Base-by-base conservation (phyloP, 768 basidiomycete species). In the Boletellus emodensis region DNA sequence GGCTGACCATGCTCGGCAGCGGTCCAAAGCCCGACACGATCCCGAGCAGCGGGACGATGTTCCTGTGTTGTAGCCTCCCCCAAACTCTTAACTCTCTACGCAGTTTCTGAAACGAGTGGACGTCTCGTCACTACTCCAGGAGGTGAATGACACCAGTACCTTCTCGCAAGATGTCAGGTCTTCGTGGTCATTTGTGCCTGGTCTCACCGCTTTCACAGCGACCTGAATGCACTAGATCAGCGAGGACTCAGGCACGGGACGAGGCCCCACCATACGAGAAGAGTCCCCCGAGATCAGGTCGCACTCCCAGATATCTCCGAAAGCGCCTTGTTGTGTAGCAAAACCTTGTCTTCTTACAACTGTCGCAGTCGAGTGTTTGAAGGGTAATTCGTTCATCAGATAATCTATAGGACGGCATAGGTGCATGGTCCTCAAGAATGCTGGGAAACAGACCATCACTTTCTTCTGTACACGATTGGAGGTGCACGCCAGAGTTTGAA, bases 21-120 rank as follows among this genome's bases (percentile, higher is more conserved):
- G 56, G 61, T 28, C 71, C 69, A 32, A 68, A 72, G 20, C 49
- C 61, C n/a, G 48, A 52, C 15, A 64, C 56, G 3, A 60, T 54
- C 6, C 70, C 71, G 17, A 60, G 59, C 1, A 72, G 45, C 6
- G 65, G 66, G 18, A 71, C 54, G 6, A 71, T 46, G 43, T 72
- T 70, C 33, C 0, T 40, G 41, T 63, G 60, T 17, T 18, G 36
- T 32, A 63, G 28, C 15, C 17, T 22, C 11, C 1, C 47, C 62
- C 61, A 62, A 4, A 64, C 24, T 42, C 7, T 59, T 26, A 64
- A 18, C 46, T 71, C 69, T 22, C 70, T 64, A 18, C 56, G 60
- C n/a, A 71, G 54, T 42, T 48, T 59, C 61, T 63, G 43, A 10
- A 48, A 28, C 11, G n/a, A 28, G n/a, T 35, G 15, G 20, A 18